Base-by-base conservation (phyloP, 2,329 filamentous ascomycete species). In the Hypoxylon sp. region DNA sequence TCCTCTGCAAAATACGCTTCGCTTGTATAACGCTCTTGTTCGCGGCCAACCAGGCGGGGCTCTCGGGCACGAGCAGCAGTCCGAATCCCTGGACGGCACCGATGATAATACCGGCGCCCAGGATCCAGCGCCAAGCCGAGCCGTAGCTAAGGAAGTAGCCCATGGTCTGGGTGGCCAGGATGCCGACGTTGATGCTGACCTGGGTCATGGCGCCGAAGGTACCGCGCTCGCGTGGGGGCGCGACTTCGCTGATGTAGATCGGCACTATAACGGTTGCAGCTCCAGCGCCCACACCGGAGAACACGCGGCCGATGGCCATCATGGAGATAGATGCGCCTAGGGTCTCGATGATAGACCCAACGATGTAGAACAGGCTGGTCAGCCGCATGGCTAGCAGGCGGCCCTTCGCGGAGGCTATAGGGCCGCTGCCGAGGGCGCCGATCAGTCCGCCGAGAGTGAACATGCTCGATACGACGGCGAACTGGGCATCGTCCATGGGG, bases 231-330 rank as follows among this genome's bases (percentile, higher is more conserved):
- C 84, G 82, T 0, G 89, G 89, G 3, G 95, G 96, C 0, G 94
- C 91, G 25, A 98, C 87, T 80, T 99, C 96, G 49, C 93, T 94
- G 73, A 99, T 93, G 82, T 97, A 99, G 19, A 99, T 88, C 0
- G 96, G 96, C 2, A 97, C 94, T 36, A 98, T 93, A 19, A 99
- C 96, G 2, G 96, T 95, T 1, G 94, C 89, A 2, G 94, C 93
- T 21, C 96, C 96, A 5, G 94, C 94, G 5, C 93, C 94, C 1
- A 97, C 78, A 10, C 96, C 96, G 7, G 92, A 91, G 13, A 98
- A 77, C 21, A 97, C 83, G 21, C 96, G 87, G 4, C 95, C 96
- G 14, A 92, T 68, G 0, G 88, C 87, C 80, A 99, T 84, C 30
- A 91, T 77, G 2, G 85, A 80, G 17, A 97, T 90, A 41, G 86